Evolutionary conservation across 108 stramenopile species (phyloP), one percentile per base, ranked within the genome.

Genomic region (Chaetoceros muelleri): DNA sequence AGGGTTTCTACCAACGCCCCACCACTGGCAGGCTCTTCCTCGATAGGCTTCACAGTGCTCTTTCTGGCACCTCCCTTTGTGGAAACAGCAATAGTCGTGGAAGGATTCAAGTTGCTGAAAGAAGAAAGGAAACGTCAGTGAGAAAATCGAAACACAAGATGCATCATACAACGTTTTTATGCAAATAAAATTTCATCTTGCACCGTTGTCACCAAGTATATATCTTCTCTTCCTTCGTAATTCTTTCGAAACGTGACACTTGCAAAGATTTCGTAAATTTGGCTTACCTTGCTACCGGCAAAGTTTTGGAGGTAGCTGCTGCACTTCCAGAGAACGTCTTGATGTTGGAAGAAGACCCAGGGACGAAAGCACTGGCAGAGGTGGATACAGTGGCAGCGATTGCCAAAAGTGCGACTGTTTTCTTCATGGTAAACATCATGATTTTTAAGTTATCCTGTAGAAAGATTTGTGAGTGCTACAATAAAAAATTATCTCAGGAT

Each of bases 1-100:
- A 95, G 79, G 30, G 89, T 80, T 30, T 85, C 90, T 7, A 49
- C 58, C 24, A 90, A 58, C n/a, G n/a, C n/a, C 24, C 65, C 67
- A 51, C 63, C 57, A 23, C 47, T 46, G 2, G 65, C 74, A 16
- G 66, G 64, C 18, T 72, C 72, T 8, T 74, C 74, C 31, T 63
- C 74, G n/a, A n/a, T n/a, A n/a, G n/a, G n/a, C 24, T 65, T 66
- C 28, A 64, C 69, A n/a, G 67, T 75, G 51, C 62, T 13, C 34
- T 40, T 40, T 40, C 34, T 64, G 48, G 74, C 79, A 24, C 82
- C 84, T 45, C 78, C 81, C 26, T 75, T 52, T 19, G 65, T 47
- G n/a, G 79, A 77, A 24, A 85, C 75, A 28, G 80, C 75, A 25
- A 79, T 21, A 28, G 82, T 69, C 24, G 79, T 80, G n/a, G 75